Conservation (phyloP, 805 yeast genomes). For the Hanseniaspora hatyaiensis region DNA sequence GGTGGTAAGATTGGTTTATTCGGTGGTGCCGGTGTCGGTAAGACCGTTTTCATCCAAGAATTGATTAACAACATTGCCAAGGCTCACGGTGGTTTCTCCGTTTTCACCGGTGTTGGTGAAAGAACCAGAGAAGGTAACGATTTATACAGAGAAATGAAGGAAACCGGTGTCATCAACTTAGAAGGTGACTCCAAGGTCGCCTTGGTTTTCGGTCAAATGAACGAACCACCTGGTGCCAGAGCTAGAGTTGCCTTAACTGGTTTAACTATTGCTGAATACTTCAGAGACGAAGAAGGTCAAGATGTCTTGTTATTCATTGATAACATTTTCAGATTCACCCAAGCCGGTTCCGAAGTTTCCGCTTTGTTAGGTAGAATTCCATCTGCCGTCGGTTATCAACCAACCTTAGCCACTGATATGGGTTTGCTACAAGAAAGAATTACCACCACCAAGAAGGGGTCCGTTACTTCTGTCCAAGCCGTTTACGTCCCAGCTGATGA, state of each 20-base stretch:
- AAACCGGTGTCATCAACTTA: slow-evolving; percentile 98
- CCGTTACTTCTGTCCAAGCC: slow-evolving; percentile 99
- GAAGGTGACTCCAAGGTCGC: slow-evolving; percentile 99
- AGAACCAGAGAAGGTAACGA: slow-evolving; percentile 99
- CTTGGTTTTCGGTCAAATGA: slow-evolving; percentile 99
- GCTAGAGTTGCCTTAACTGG: slow-evolving; percentile 99
- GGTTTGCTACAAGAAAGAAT: slow-evolving; percentile 99
- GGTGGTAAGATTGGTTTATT: slow-evolving; percentile 99
- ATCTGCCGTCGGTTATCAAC: slow-evolving; percentile 99
- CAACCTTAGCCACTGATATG: slow-evolving; percentile 99
- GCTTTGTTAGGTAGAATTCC: slow-evolving; percentile 99
- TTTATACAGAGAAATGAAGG: slow-evolving; percentile 99
- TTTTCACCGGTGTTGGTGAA: slow-evolving; percentile 99
- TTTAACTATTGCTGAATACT: slow-evolving; percentile 98
- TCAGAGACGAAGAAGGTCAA: slow-evolving; percentile 99
- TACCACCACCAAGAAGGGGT: slow-evolving; percentile 99
- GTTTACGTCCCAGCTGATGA: slow-evolving; percentile 99
- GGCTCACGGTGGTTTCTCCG: slow-evolving; percentile 99
- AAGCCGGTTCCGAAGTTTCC: slow-evolving; percentile 99
- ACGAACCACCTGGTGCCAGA: slow-evolving; percentile 99
- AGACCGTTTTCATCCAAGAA: slow-evolving; percentile 98
- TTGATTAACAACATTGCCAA: slow-evolving; percentile 98
- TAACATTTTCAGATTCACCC: slow-evolving; percentile 99
- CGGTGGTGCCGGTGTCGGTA: slow-evolving; percentile 99
- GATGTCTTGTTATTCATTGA: slow-evolving; percentile 98